These are phyloP conservation scores for Phalaenopsis hybrid DNA, from an alignment of 116 monocot species.

Conservation along the genomic window DNA sequence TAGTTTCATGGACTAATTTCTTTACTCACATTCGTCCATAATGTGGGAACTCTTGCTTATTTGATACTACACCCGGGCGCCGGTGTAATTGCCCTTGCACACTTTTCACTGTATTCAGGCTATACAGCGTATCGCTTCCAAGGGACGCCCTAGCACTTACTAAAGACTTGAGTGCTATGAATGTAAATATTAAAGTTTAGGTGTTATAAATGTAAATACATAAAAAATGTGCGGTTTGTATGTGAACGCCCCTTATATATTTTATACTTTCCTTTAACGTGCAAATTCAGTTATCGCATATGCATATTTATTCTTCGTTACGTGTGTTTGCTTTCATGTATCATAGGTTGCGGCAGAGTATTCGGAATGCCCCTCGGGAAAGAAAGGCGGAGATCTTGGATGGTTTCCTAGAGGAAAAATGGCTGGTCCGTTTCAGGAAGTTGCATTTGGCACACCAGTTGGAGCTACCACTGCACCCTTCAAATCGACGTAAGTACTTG, in stretches of 20 bases:
- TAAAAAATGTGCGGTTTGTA: too few species aligned
- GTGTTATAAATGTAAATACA: too few species aligned
- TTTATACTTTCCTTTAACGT: not conserved
- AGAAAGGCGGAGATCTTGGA: slow-evolving; percentile 99
- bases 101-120: too few species aligned
- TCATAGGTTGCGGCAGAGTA: slow-evolving; percentile 81
- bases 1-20: too few species aligned
- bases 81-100: too few species aligned
- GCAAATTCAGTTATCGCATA: not conserved
- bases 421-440: slow-evolving; percentile 97
- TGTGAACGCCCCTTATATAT: not conserved
- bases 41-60: too few species aligned
- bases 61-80: too few species aligned
- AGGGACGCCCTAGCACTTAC: too few species aligned
- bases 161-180: too few species aligned
- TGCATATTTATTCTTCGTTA: not conserved
- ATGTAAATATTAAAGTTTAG: too few species aligned
- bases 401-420: slow-evolving; percentile 99
- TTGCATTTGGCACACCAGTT: slow-evolving; percentile 78
- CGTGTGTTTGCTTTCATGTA: not conserved
- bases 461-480: slow-evolving; percentile 89
- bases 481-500: slow-evolving; percentile 79
- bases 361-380: slow-evolving; percentile 95
- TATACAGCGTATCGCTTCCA: too few species aligned
- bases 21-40: too few species aligned